Evolutionary conservation across 768 basidiomycete genomes (phyloP), one percentile per base, ranked within the genome.

Genomic region (Leccinum subgranulosum): DNA sequence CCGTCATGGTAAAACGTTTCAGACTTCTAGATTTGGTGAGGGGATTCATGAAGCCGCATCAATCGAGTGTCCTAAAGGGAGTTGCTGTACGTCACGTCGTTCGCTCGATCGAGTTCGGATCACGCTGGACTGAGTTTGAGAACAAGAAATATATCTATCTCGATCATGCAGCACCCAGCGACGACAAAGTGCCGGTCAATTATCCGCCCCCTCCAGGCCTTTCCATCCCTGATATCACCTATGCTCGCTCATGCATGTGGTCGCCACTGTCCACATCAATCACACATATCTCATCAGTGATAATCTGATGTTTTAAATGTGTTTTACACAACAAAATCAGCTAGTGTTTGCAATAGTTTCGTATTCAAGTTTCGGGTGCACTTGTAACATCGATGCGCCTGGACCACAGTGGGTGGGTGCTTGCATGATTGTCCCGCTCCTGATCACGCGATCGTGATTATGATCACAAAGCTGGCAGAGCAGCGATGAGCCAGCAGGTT

Each of bases 191-290:
- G 34, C 34, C 34, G 8, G 15, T 47, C 46, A 10, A 7, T 23
- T 23, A 23, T 23, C 23, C 23, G 23, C 23, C 23, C 23, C 49
- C 33, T 21, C 46, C 21, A 14, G 9, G 12, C 21, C 14, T 46
- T 19, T 10, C 21, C 12, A 21, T 46, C 8, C 7, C 12, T 46
- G 21, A 46, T 23, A 43, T 49, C 45, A 61, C 39, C 58, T 60
- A 62, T 61, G 56, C 50, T 51, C 49, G 11, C 19, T 17, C 45
- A 62, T 31, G 31, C 45, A 62, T 31, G 29, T n/a, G n/a, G 62
- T 46, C 49, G 53, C 56, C 60, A 54, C 60, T n/a, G n/a, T n/a
- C n/a, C n/a, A n/a, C n/a, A 43, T 46, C n/a, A n/a, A 41, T 41
- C n/a, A n/a, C n/a, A 41, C 9, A 41, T n/a, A 39, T 41, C n/a